Evolutionary conservation across 169 alveolate genomes (phyloP).

Genomic region (Perkinsus marinus): DNA sequence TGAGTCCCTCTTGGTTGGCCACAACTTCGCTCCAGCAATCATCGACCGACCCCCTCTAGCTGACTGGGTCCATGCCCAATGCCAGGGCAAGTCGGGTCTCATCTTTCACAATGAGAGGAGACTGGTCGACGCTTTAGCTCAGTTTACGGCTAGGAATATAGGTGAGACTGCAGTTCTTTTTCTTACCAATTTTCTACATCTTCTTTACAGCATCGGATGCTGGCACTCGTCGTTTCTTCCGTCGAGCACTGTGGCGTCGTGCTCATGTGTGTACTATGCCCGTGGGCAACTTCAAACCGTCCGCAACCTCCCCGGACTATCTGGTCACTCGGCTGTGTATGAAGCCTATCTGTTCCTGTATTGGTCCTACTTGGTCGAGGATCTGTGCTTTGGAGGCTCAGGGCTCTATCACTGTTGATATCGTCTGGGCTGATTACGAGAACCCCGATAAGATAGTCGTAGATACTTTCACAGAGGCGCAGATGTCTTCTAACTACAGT

Average conservation of each 20-base stretch:
- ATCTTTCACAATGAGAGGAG: not conserved
- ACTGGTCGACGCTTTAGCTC: not conserved
- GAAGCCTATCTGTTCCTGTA: not conserved
- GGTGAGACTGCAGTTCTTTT: not conserved
- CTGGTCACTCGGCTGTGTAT: not conserved
- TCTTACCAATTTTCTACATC: not conserved
- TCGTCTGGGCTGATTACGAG: not conserved
- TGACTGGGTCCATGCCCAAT: not conserved
- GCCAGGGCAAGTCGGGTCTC: not conserved
- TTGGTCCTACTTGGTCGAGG: not conserved
- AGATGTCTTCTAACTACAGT: not conserved
- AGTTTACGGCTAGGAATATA: not conserved
- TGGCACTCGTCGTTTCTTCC: not conserved
- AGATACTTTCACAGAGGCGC: not conserved
- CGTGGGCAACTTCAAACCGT: not conserved
- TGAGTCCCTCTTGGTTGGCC: not conserved
- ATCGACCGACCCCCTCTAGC: not conserved
- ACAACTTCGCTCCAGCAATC: not conserved
- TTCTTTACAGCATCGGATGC: not conserved
- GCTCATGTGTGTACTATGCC: not conserved
- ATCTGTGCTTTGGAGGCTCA: not conserved
- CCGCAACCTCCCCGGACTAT: not conserved
- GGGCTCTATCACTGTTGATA: not conserved
- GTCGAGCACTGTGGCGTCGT: not conserved
- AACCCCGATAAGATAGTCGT: not conserved